phyloP scores from a whole-genome alignment of 805 yeast species.

The Cyberlindnera xylosilytica region DNA sequence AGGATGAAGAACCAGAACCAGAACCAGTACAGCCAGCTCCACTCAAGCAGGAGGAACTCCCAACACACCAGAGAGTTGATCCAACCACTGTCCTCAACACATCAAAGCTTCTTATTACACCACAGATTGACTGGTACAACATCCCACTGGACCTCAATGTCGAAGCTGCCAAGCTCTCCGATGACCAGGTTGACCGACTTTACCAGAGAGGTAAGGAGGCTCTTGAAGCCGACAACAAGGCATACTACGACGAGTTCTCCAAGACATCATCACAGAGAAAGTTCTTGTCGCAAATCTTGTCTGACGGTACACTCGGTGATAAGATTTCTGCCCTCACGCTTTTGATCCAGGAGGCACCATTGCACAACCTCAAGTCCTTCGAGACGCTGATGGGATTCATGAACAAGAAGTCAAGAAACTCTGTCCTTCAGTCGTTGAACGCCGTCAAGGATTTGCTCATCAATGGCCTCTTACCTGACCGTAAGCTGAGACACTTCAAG shows the following conservation, averaged over 20 bases:
- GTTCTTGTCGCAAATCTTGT: conserved; percentile 82
- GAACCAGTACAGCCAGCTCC: conserved; percentile 11
- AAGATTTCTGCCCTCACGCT: conserved; percentile 92
- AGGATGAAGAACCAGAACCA: conserved; percentile 15
- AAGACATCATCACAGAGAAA: conserved; percentile 77
- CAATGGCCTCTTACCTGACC: conserved; percentile 80
- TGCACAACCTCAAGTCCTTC: conserved; percentile 81
- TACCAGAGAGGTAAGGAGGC: conserved; percentile 62
- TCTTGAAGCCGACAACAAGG: conserved; percentile 66
- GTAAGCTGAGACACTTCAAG: conserved; percentile 76
- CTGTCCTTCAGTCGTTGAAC: conserved; percentile 85
- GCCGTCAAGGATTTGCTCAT: conserved; percentile 86
- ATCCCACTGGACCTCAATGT: conserved; percentile 38
- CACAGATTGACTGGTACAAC: conserved; percentile 75
- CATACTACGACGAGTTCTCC: conserved; percentile 70
- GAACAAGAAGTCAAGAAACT: conserved; percentile 88
- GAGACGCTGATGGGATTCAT: conserved; percentile 77
- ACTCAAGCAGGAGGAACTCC: conserved; percentile 21
- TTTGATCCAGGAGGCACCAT: conserved; percentile 90
- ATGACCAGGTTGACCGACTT: conserved; percentile 58
- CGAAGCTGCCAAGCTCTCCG: conserved; percentile 30
- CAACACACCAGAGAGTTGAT: conserved; percentile 30
- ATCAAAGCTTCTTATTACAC: conserved; percentile 54
- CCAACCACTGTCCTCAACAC: conserved; percentile 45
- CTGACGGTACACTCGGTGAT: conserved; percentile 92